phyloP scores from a whole-genome alignment of 2,329 filamentous ascomycete genomes.

The Didymella segeticola region DNA sequence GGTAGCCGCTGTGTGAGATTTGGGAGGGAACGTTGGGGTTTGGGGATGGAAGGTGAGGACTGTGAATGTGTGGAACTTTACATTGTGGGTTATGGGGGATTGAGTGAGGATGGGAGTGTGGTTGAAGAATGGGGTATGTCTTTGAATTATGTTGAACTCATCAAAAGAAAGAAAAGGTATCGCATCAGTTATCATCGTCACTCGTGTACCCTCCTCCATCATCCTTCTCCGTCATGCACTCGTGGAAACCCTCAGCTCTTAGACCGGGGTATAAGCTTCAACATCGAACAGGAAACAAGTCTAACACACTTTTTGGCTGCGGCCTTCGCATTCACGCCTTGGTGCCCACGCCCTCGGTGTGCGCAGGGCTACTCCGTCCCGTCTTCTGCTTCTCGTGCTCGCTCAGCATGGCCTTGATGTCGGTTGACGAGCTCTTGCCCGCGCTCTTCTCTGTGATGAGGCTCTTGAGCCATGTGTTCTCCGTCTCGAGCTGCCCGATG shows the following conservation, averaged over 20 bases:
- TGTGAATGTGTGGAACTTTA: too few species aligned
- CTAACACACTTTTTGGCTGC: conserved; percentile 37
- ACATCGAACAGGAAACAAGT: neutral
- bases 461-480: conserved; percentile 61
- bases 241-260: conserved; percentile 1
- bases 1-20: neutral
- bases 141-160: conserved; percentile 15
- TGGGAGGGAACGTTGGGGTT: too few species aligned
- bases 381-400: conserved; percentile 42
- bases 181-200: conserved; percentile 4
- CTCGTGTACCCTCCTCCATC: neutral
- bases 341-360: conserved; percentile 49
- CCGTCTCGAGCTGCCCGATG: conserved; percentile 61
- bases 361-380: conserved; percentile 45
- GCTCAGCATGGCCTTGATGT: conserved; percentile 43
- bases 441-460: conserved; percentile 59
- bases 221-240: neutral
- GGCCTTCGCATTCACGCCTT: conserved; percentile 38
- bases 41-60: neutral
- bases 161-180: conserved; percentile 10
- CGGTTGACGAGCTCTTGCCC: conserved; percentile 39
- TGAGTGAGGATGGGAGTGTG: neutral
- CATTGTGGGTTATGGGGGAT: neutral
- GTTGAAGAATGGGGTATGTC: neutral
- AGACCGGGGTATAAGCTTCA: neutral